Evolutionary conservation across 495 filamentous ascomycete genomes (phyloP), one percentile per base, ranked within the genome.

Genomic region (Penicillium egyptiacum): DNA sequence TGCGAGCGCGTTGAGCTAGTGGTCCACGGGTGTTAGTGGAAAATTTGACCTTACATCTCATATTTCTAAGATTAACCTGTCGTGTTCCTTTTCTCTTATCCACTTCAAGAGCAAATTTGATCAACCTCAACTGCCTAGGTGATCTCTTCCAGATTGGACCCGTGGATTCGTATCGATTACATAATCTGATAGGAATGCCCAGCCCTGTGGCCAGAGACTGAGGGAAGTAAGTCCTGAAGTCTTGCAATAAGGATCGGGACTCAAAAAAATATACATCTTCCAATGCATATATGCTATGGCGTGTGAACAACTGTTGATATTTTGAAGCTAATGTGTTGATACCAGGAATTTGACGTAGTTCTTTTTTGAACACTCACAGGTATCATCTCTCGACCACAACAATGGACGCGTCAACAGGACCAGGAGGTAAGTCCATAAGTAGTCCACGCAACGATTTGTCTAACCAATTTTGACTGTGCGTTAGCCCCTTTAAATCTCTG

Each of bases 361-460:
- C 46, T 14, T 49, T 17, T 6, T 22, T 35, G 17, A 35, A 22
- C 2, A 12, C 16, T 12, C 16, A 30, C 1, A 16, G 9, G 9
- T 23, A 23, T 31, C n/a, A 37, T 33, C 23, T 45, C 44, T 43
- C 53, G 26, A 54, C 45, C 49, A 47, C 63, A 64, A 68, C 63
- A 69, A 77, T 77, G 71, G 72, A 77, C 60, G 52, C 53, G 16
- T 69, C 70, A 22, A 66, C 55, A 5, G 66, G 65, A 45, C 44
- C 60, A 40, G 70, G 65, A 56, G 65, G 74, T 74, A 54, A 63
- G 55, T 66, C 39, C 35, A 17, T 31, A 8, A 7, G 7, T 28
- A 63, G 55, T 67, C 42, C 40, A 16, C 39, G 22, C 1, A 25
- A 41, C 14, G n/a, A 12, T 17, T 11, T 19, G 3, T 9, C 3